phyloP scores from a whole-genome alignment of 306 rosid species.

The Citrullus amarus region DNA sequence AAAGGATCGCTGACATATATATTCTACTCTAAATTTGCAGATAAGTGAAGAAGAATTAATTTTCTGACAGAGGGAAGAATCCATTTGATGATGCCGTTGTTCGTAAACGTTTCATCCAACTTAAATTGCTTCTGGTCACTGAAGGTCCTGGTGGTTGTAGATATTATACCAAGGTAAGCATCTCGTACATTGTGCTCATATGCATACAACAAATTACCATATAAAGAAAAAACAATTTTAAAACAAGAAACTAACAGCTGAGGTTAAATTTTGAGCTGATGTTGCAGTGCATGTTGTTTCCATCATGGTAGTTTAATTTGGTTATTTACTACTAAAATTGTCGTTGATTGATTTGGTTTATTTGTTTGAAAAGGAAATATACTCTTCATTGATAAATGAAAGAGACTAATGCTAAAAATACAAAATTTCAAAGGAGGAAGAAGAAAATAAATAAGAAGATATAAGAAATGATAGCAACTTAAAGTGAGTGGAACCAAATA shows the following conservation, averaged over 20 bases:
- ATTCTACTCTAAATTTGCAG: slow-evolving; percentile 25
- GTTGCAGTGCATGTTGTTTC: neutral
- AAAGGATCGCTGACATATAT: neutral
- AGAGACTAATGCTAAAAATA: neutral
- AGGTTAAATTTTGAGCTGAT: neutral
- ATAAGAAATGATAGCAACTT: neutral
- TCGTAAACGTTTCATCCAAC: slow-evolving; percentile 71
- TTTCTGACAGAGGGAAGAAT: slow-evolving; percentile 85
- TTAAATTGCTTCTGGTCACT: slow-evolving; percentile 79
- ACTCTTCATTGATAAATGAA: neutral
- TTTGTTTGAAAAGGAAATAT: neutral
- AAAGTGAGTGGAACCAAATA: neutral
- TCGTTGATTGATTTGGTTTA: too few species aligned
- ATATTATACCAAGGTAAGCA: slow-evolving; percentile 77
- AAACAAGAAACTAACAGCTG: neutral
- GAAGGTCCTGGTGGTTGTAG: slow-evolving; percentile 95
- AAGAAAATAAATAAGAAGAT: neutral
- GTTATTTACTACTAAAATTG: neutral
- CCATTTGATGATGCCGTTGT: slow-evolving; percentile 73
- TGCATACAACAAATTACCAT: neutral
- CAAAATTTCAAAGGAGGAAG: neutral
- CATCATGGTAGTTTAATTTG: neutral
- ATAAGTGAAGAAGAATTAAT: slow-evolving; percentile 78
- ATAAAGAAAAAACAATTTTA: neutral
- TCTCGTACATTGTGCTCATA: slow-evolving; percentile 7